phyloP scores from a whole-genome alignment of 768 basidiomycete genomes.

The Trametes cubensis region DNA sequence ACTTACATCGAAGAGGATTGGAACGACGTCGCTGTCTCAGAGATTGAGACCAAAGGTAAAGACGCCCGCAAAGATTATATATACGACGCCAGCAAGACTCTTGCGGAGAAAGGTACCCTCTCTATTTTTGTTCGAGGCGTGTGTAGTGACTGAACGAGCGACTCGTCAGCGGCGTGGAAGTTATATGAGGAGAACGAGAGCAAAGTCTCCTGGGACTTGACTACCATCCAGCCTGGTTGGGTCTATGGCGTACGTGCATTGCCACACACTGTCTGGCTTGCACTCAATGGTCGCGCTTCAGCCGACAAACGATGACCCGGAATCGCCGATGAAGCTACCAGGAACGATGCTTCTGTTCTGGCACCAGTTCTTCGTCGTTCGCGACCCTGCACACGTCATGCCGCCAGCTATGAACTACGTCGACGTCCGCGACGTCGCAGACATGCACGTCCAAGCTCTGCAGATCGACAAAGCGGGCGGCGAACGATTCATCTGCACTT shows the following conservation, averaged over 20 bases:
- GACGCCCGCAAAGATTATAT: constrained; percentile 42
- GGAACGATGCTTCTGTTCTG: not conserved
- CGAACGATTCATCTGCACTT: constrained; percentile 41
- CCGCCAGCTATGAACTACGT: constrained; percentile 26
- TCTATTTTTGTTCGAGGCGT: not conserved
- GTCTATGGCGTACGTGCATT: constrained; percentile 11
- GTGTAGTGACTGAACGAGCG: not conserved
- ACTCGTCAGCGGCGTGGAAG: constrained; percentile 48
- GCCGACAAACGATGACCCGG: not conserved
- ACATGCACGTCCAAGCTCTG: constrained; percentile 34
- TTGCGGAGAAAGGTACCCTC: constrained; percentile 49
- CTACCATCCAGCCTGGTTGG: constrained; percentile 53
- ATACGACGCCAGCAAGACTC: constrained; percentile 59
- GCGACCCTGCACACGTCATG: not conserved
- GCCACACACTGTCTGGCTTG: not conserved
- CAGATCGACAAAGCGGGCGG: constrained; percentile 39
- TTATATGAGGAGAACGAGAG: constrained; percentile 43
- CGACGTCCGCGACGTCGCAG: constrained; percentile 41
- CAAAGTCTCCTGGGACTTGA: constrained; percentile 33
- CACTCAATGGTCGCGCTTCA: not conserved
- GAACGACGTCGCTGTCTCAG: constrained; percentile 52
- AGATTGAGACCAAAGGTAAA: constrained; percentile 51
- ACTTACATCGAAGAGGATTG: constrained; percentile 58
- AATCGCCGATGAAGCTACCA: not conserved
- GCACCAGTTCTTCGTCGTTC: not conserved